phyloP scores from a whole-genome alignment of 805 yeast genomes.

The Starmerella riodocensis region DNA sequence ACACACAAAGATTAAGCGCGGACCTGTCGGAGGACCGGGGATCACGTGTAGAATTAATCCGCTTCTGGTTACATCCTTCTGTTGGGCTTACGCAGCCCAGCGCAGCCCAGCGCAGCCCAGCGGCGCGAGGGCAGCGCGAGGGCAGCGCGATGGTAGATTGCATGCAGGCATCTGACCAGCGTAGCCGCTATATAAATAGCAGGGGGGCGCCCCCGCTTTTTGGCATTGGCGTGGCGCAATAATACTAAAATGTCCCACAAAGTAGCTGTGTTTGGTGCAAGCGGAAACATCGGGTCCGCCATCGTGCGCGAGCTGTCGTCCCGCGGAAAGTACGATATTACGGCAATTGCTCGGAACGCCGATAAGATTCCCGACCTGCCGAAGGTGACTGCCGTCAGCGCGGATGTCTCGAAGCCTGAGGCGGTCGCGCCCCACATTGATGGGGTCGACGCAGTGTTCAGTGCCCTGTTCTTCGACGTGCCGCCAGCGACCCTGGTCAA shows the following conservation, averaged over 20 bases:
- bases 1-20: no score
- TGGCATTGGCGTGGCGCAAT: background rate
- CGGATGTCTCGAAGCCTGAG: constrained; percentile 11
- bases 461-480: constrained; percentile 10
- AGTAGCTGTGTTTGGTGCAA: constrained; percentile 20
- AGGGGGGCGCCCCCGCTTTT: background rate
- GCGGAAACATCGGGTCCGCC: constrained; percentile 28
- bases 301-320: constrained; percentile 9
- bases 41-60: no score
- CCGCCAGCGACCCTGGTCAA: constrained; percentile 1
- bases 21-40: no score
- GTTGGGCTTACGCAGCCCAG: no score
- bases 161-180: no score
- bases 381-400: constrained; percentile 8
- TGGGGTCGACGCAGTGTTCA: constrained; percentile 10
- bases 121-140: no score
- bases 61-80: no score
- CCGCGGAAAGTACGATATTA: constrained; percentile 9
- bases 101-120: no score
- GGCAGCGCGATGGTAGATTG: no score
- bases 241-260: background rate
- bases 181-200: background rate
- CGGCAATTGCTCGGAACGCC: constrained; percentile 13
- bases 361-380: constrained; percentile 3
- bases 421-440: constrained; percentile 4